Evolutionary conservation across 306 rosid species (phyloP), one percentile per base, ranked within the genome.

Genomic region (Prunus fruticosa): DNA sequence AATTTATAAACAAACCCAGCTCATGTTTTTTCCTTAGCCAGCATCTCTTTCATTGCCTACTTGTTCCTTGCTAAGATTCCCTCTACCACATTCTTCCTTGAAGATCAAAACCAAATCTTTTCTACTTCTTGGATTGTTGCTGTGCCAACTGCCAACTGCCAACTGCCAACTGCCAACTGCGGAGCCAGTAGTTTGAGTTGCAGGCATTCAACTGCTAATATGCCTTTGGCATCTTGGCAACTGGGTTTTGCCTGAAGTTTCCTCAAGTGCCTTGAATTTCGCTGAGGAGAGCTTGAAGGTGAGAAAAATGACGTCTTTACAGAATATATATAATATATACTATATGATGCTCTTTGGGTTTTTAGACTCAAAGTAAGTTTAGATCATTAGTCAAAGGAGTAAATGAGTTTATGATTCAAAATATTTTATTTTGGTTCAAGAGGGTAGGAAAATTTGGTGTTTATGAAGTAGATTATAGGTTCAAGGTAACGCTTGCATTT

Each of bases 11-110:
- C 75, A 64, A 58, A 54, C 52, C 32, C 71, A n/a, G 46, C 70
- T 83, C 70, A 68, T 81, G 41, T 83, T 76, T 32, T 81, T 87
- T 82, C 82, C 76, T 79, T 84, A 13, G 45, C 65, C 79, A 82
- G 67, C 81, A 77, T 76, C 82, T 50, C 81, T 64, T 68, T 66
- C 79, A 75, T 82, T 82, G 80, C 78, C 56, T 64, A 6, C 9
- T 71, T 70, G 69, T 52, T 72, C 65, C 71, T 49, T 69, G 75
- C 75, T 25, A 45, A 71, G 78, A 73, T 84, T 71, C 82, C 72
- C 74, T 45, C 45, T 79, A 46, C 57, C 50, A 15, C 11, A n/a
- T 53, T 51, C 75, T 11, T 57, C 19, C 25, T 76, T 66, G 27
- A 43, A 51, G 41, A 27, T 43, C 38, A 68, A 67, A 76, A 22